Percentiles rank a stretch among this genome's conserved stretches.
Evolutionary conservation across 2,329 filamentous ascomycete species (phyloP).

Genomic region (Aspergillus sp.): DNA sequence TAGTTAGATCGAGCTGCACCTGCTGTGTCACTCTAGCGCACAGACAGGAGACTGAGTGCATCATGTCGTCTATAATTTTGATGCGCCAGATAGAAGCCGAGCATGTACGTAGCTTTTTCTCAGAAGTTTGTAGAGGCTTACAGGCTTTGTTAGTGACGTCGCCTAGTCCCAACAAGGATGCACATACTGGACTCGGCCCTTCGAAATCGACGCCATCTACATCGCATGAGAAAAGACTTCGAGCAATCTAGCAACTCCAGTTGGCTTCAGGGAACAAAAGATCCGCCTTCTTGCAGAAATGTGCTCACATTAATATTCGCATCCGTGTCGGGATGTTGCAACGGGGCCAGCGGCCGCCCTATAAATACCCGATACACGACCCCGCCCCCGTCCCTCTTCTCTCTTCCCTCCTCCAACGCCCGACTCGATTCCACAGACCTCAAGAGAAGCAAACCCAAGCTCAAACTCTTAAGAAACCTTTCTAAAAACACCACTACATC

Average conservation of each 20-base stretch:
- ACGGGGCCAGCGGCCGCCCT: conserved; percentile 7
- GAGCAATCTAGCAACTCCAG: neutral
- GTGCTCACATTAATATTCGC: conserved; percentile 18
- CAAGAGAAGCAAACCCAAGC: neutral
- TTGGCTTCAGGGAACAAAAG: neutral
- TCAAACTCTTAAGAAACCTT: neutral
- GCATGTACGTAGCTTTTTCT: neutral
- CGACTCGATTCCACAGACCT: neutral
- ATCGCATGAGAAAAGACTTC: neutral
- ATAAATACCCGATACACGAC: conserved; percentile 20
- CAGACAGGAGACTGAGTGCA: conserved; percentile 28
- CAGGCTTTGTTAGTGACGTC: neutral
- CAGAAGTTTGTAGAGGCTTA: neutral
- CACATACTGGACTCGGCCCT: neutral
- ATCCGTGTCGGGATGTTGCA: neutral
- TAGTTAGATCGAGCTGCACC: conserved; percentile 23
- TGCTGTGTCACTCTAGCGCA: conserved; percentile 27
- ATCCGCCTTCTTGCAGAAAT: conserved; percentile 24
- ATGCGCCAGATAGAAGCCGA: neutral
- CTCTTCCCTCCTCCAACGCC: conserved; percentile 4
- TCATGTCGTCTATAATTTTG: conserved; percentile 7
- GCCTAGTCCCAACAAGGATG: neutral
- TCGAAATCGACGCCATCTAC: neutral
- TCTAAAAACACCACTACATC: conserved; percentile 5
- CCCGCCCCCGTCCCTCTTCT: neutral